Percentiles rank a stretch among this genome's conserved stretches.
Conservation (phyloP, 495 filamentous ascomycete species). For the Neurospora sublineolata region DNA sequence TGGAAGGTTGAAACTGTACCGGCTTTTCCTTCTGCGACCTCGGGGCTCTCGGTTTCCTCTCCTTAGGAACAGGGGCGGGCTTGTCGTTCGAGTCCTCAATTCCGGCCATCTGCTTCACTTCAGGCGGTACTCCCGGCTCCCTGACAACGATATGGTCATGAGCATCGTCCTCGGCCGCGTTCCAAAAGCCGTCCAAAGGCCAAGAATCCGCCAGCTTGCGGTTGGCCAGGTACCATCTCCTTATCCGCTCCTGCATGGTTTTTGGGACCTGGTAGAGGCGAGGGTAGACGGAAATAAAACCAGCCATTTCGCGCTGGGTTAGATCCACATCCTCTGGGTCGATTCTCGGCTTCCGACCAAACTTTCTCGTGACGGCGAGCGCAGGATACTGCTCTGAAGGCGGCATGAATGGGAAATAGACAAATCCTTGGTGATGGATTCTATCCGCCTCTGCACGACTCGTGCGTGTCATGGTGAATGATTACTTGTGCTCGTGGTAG, state of each 20-base stretch:
- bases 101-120: neutral
- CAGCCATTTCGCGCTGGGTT: neutral
- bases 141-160: neutral
- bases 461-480: neutral
- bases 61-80: neutral
- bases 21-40: neutral
- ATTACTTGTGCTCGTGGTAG: neutral
- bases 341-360: neutral
- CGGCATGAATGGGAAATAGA: neutral
- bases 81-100: neutral
- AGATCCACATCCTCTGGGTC: neutral
- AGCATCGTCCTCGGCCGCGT: neutral
- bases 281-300: conserved; percentile 1
- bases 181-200: neutral
- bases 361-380: neutral
- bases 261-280: conserved; percentile 6
- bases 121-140: neutral
- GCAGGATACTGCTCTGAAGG: neutral
- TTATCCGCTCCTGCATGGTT: neutral
- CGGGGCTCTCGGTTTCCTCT: neutral
- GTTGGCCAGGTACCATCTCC: neutral
- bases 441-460: neutral
- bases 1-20: neutral
- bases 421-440: neutral
- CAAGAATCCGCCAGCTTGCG: neutral